phyloP scores from a whole-genome alignment of 306 rosid species.

The Geum urbanum region DNA sequence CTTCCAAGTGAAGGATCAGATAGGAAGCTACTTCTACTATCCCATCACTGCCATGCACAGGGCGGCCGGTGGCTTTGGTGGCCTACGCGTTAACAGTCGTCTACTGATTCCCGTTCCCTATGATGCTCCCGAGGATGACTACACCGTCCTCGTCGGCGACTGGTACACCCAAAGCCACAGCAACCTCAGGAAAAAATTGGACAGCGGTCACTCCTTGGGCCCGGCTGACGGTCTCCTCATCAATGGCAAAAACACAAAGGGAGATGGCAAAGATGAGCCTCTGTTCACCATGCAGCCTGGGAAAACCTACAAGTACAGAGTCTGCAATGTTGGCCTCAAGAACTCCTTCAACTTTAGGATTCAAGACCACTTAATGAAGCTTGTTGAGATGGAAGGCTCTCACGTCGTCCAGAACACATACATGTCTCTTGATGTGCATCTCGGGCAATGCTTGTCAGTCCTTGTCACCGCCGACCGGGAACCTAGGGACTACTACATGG shows the following conservation, averaged over 20 bases:
- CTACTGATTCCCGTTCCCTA: constrained; percentile 63
- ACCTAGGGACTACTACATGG: constrained; percentile 54
- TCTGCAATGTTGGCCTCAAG: constrained; percentile 63
- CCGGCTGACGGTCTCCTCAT: constrained; percentile 52
- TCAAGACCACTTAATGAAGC: constrained; percentile 48
- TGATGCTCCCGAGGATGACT: constrained; percentile 61
- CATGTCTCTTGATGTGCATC: constrained; percentile 55
- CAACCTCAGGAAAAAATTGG: constrained; percentile 34
- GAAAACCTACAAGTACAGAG: constrained; percentile 54
- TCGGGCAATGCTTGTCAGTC: constrained; percentile 50
- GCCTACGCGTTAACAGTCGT: constrained; percentile 54
- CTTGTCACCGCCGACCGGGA: constrained; percentile 51
- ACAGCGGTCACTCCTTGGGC: constrained; percentile 43
- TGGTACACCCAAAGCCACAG: constrained; percentile 62
- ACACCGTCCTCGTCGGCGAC: constrained; percentile 59
- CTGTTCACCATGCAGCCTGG: constrained; percentile 58
- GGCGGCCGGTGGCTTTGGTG: constrained; percentile 58
- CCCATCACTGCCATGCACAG: constrained; percentile 47
- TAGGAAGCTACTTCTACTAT: constrained; percentile 59
- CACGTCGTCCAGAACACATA: constrained; percentile 57
- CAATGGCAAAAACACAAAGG: constrained; percentile 52
- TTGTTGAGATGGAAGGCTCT: constrained; percentile 69
- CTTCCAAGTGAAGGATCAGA: constrained; percentile 70
- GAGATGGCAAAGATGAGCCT: constrained; percentile 48
- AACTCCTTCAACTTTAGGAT: constrained; percentile 57